Percentiles rank a stretch among this genome's conserved stretches.
Evolutionary conservation across 192 early-diverging fungal genomes (phyloP).

Genomic region (Radiomyces spectabilis): DNA sequence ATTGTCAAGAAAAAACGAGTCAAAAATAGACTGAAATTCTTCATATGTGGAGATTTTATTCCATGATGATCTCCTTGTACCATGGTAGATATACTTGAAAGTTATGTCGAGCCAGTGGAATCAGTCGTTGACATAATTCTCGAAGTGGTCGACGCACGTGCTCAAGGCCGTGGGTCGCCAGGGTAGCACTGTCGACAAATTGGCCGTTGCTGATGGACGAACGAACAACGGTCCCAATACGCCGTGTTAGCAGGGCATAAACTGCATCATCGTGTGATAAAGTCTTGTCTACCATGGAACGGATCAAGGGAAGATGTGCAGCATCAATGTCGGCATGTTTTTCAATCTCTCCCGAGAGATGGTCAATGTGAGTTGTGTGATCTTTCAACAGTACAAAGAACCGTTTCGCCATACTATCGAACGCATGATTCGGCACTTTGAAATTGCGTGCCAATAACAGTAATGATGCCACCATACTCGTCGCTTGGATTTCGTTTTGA

Average conservation of each 20-base stretch:
- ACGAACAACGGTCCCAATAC: slow-evolving; percentile 20
- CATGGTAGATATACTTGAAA: neutral
- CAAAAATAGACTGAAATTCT: too few species aligned
- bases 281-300: slow-evolving; percentile 39
- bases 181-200: neutral
- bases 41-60: too few species aligned
- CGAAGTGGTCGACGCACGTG: neutral
- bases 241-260: slow-evolving; percentile 27
- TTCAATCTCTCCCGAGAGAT: slow-evolving; percentile 25
- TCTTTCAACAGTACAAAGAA: neutral
- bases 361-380: slow-evolving; percentile 14
- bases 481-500: slow-evolving; percentile 67
- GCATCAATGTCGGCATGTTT: neutral
- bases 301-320: slow-evolving; percentile 14
- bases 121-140: neutral
- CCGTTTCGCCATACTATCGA: neutral
- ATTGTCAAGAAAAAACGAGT: too few species aligned
- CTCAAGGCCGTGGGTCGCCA: neutral
- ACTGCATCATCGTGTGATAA: slow-evolving; percentile 33
- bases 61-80: neutral
- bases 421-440: neutral
- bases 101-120: neutral
- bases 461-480: slow-evolving; percentile 59
- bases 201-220: neutral
- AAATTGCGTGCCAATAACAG: slow-evolving; percentile 65